Conservation (phyloP, 257 asterid species). For the Osmanthus fragrans region DNA sequence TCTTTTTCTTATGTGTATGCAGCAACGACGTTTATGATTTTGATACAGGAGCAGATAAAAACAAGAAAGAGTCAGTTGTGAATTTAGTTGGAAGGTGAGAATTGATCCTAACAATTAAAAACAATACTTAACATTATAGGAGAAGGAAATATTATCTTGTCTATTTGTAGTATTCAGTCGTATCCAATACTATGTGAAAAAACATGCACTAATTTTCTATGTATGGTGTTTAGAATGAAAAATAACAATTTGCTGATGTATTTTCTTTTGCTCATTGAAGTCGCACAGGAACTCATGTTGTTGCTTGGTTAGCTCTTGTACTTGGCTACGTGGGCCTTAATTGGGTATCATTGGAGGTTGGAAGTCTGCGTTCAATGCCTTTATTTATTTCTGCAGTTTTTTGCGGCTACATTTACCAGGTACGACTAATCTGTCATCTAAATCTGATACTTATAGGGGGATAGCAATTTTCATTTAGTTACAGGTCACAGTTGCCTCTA, state of each 20-base stretch:
- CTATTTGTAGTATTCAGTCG: not conserved
- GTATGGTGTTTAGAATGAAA: no score
- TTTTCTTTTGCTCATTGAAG: no score
- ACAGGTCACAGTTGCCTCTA: not conserved
- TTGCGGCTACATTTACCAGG: conserved; percentile 67
- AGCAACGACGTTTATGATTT: conserved; percentile 76
- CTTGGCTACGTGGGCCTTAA: no score
- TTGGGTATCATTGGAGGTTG: no score
- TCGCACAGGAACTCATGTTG: no score
- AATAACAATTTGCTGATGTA: no score
- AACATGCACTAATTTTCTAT: no score
- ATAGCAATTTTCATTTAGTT: not conserved
- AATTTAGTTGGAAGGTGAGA: conserved; percentile 52
- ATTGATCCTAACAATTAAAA: not conserved
- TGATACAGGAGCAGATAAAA: conserved; percentile 67
- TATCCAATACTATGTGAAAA: not conserved
- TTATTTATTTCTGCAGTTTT: conserved; percentile 41
- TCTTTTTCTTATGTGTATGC: conserved; percentile 19
- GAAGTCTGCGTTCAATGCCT: conserved; percentile 32
- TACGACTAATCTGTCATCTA: not conserved
- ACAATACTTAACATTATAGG: not conserved
- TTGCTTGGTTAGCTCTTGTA: no score
- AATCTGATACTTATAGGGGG: not conserved
- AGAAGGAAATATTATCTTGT: not conserved
- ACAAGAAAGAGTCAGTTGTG: conserved; percentile 68